phyloP scores from a whole-genome alignment of 345 rosid genomes.

The Adansonia digitata region DNA sequence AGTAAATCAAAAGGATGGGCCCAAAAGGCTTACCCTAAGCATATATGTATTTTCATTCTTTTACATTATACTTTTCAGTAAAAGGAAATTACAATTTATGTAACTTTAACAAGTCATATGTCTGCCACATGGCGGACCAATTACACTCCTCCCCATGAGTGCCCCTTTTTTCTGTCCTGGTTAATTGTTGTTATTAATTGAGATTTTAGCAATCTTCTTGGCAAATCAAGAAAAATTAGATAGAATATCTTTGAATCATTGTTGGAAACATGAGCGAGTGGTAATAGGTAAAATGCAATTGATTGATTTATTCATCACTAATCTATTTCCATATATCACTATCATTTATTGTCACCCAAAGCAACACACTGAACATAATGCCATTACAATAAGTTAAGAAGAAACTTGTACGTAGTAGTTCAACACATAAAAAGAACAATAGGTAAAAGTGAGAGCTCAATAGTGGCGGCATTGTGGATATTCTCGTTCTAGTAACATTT shows the following conservation, averaged over 20 bases:
- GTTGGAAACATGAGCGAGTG: background rate
- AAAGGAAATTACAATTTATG: background rate
- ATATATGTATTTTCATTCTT: background rate
- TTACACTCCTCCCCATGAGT: background rate
- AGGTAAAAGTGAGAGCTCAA: background rate
- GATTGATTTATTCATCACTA: conserved; percentile 2
- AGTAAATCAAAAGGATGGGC: background rate
- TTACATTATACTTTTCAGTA: background rate
- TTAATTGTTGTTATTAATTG: background rate
- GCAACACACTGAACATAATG: background rate
- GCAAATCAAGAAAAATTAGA: no score
- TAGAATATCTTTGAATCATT: background rate
- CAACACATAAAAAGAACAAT: background rate
- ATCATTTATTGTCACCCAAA: conserved; percentile 5
- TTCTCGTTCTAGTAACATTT: conserved; percentile 30
- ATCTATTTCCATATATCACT: background rate
- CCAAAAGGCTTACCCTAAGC: no score
- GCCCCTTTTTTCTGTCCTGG: background rate
- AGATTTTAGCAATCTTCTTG: background rate
- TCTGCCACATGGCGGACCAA: conserved; percentile 12
- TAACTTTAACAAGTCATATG: background rate
- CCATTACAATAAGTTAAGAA: background rate
- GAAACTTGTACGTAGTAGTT: background rate
- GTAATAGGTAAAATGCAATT: background rate
- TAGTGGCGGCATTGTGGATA: background rate